A percentile compares a stretch with the other conserved stretches of the same genome.
Conservation (phyloP, 345 rosid species). For the Brassica napus region DNA sequence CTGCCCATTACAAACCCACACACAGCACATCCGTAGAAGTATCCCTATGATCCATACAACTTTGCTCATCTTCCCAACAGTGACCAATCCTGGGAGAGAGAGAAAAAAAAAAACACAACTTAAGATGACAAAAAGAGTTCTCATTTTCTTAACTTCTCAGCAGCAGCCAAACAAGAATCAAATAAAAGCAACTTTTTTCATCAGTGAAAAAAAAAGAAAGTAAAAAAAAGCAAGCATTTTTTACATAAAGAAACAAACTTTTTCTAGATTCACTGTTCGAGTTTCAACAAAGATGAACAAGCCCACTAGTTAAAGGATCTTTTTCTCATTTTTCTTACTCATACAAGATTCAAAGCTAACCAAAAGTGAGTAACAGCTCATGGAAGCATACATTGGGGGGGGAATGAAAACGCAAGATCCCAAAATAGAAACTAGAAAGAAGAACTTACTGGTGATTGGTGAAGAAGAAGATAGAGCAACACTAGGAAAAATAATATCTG, state of each 20-base stretch:
- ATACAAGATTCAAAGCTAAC: neutral
- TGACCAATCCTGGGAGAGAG: constrained; percentile 5
- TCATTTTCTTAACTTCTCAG: constrained; percentile 7
- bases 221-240: constrained; percentile 1
- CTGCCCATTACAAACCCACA: constrained; percentile 37
- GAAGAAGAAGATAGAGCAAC: neutral
- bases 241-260: neutral
- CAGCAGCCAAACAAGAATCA: constrained; percentile 22
- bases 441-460: constrained; percentile 13
- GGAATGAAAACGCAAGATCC: constrained; percentile 1
- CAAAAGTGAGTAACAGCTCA: neutral
- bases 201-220: neutral
- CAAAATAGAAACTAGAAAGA: constrained; percentile 12
- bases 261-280: constrained; percentile 14
- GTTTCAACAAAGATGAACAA: constrained; percentile 11
- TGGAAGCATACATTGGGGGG: neutral
- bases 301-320: neutral
- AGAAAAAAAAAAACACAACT: neutral
- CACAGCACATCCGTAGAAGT: constrained; percentile 33
- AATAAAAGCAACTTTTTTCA: constrained; percentile 14
- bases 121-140: constrained; percentile 18
- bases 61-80: constrained; percentile 37
- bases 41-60: constrained; percentile 27
- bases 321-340: neutral
- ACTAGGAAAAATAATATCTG: constrained; percentile 4